phyloP scores from a whole-genome alignment of 441 rosid genomes.

The Mallotus repandus region DNA sequence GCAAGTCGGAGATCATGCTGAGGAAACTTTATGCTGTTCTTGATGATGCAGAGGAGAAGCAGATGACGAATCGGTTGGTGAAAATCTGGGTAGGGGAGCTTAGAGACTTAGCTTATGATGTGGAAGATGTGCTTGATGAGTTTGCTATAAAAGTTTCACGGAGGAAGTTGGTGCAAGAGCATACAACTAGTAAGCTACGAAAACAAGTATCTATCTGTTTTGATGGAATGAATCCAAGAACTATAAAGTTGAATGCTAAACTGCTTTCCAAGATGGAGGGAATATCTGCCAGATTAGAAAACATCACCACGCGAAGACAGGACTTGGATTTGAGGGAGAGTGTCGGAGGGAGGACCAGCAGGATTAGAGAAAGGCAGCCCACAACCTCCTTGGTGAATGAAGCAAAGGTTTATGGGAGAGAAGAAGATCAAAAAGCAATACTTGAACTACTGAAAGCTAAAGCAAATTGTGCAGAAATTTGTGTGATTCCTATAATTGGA shows the following conservation, averaged over 20 bases:
- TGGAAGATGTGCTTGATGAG: slow-evolving; percentile 21
- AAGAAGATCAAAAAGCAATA: slow-evolving; percentile 8
- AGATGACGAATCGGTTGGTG: background rate
- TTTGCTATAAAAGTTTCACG: slow-evolving; percentile 17
- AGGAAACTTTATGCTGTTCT: slow-evolving; percentile 15
- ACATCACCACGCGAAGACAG: background rate
- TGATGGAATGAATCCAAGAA: background rate
- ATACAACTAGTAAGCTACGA: background rate
- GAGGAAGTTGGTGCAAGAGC: background rate
- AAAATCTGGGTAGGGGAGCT: slow-evolving; percentile 30
- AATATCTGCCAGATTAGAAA: slow-evolving; percentile 5
- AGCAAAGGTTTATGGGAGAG: slow-evolving; percentile 21
- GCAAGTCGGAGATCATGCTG: slow-evolving; percentile 11
- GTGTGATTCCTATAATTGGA: slow-evolving; percentile 7
- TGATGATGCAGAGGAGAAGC: slow-evolving; percentile 22
- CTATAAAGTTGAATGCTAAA: background rate
- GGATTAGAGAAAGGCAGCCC: background rate
- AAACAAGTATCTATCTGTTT: background rate
- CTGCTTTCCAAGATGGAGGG: background rate
- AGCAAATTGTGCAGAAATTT: slow-evolving; percentile 3
- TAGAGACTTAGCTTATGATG: slow-evolving; percentile 30
- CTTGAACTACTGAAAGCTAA: slow-evolving; percentile 8
- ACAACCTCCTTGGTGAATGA: slow-evolving; percentile 21
- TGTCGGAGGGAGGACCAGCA: background rate
- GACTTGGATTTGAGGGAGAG: background rate